Evolutionary conservation across 371 early-diverging fungal genomes (phyloP).

Genomic region (Capniomyces stellatus): DNA sequence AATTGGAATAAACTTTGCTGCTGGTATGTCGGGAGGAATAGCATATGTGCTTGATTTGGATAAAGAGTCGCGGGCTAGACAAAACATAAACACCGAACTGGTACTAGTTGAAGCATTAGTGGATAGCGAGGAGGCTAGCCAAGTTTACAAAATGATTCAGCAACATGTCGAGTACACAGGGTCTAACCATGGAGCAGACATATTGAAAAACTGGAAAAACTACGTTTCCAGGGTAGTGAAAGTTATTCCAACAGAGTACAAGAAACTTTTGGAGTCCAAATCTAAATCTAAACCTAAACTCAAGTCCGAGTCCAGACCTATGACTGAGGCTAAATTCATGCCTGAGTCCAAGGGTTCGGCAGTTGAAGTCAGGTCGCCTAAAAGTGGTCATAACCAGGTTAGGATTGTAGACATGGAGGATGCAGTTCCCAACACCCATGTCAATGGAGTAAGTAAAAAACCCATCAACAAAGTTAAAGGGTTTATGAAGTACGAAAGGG

Average conservation of each 20-base stretch:
- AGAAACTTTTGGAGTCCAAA: slow-evolving; percentile 36
- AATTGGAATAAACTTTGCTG: slow-evolving; percentile 88
- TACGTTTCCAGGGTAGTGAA: slow-evolving; percentile 67
- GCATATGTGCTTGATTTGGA: slow-evolving; percentile 58
- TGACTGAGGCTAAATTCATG: background rate
- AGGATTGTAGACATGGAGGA: slow-evolving; percentile 78
- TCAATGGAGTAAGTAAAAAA: slow-evolving; percentile 39
- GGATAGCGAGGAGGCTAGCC: slow-evolving; percentile 51
- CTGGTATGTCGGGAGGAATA: slow-evolving; percentile 86
- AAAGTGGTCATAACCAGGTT: slow-evolving; percentile 11
- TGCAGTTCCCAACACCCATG: slow-evolving; percentile 50
- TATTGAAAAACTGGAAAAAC: slow-evolving; percentile 49
- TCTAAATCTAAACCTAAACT: too few species aligned
- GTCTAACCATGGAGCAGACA: slow-evolving; percentile 55
- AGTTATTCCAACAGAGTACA: slow-evolving; percentile 89
- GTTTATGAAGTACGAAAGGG: slow-evolving; percentile 82
- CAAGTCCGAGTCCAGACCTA: too few species aligned
- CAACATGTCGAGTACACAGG: slow-evolving; percentile 70
- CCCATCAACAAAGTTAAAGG: slow-evolving; percentile 68
- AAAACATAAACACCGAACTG: slow-evolving; percentile 73
- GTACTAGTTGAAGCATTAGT: slow-evolving; percentile 66
- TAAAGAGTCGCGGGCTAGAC: slow-evolving; percentile 21
- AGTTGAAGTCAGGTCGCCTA: background rate
- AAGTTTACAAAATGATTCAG: slow-evolving; percentile 53
- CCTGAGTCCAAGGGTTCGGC: slow-evolving; percentile 7